Base-by-base conservation (phyloP, 2,329 filamentous ascomycete genomes). In the Colletotrichum plurivorum region DNA sequence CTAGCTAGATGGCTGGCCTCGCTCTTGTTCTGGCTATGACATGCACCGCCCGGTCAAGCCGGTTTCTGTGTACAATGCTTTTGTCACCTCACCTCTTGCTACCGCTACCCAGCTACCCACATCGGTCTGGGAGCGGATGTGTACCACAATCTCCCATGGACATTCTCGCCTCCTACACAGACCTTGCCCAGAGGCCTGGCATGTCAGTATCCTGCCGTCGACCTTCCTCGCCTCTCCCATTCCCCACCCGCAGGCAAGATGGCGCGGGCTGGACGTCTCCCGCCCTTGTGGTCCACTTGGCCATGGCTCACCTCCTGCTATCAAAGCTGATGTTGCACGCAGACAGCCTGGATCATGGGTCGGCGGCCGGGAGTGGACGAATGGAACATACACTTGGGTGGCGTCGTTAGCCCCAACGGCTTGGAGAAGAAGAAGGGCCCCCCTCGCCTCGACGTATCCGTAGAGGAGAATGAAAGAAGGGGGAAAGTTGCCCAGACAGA, bases 281-380 rank as follows among this genome's bases (percentile, higher is more conserved):
- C 53, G 31, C 46, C 61, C n/a, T 58, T 36, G 22, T 53, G 39
- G 46, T 36, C 64, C 41, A 65, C 46, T 54, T 54, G 62, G 51
- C 49, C 51, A 39, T 36, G 41, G 27, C 25, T 69, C 36, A 43
- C 31, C 62, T 60, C 36, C 55, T 55, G 66, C 55, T 60, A 49
- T 66, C 62, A 61, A 63, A 49, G 27, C n/a, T 49, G 7, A 52
- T 52, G 66, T 69, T 25, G 66, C 62, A 66, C 62, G 62, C 62
- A 69, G 66, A 66, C 62, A 18, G n/a, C 55, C 18, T 69, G 62
- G 61, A 66, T 69, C 55, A 69, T 55, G 62, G 66, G 62, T 69
- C 15, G 55, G 49, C 10, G 55, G 31, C 31, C 31, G 31, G 31
- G 36, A 15, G 31, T 52, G 36, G 46, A 66, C 62, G 54, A 66